Conservation (phyloP, 306 rosid species). For the Pyrus communis region DNA sequence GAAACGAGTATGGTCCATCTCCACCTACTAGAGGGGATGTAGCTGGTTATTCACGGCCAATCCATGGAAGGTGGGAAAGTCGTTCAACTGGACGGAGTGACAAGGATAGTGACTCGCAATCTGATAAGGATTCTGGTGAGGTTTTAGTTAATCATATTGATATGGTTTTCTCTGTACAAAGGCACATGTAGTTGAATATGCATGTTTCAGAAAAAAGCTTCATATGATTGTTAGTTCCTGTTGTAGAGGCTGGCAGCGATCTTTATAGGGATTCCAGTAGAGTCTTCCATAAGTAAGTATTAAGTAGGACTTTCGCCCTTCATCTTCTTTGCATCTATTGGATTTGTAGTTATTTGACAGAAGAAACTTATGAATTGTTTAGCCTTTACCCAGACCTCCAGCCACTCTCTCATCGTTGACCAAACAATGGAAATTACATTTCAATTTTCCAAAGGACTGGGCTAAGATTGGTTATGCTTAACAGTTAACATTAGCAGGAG, state of each 20-base stretch:
- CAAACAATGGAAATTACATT: background rate
- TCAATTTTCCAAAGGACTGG: too few species aligned
- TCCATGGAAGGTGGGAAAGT: conserved; percentile 80
- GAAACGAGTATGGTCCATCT: conserved; percentile 63
- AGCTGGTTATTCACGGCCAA: conserved; percentile 50
- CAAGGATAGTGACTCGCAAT: conserved; percentile 71
- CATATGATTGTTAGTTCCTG: background rate
- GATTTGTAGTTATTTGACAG: background rate
- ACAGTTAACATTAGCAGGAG: background rate
- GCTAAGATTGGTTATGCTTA: background rate
- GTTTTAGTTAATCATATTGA: conserved; percentile 18
- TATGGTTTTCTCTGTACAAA: background rate
- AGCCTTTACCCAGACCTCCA: background rate
- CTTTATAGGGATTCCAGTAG: background rate
- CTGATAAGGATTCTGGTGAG: conserved; percentile 82
- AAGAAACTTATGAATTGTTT: background rate
- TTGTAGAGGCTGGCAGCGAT: background rate
- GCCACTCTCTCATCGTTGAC: background rate
- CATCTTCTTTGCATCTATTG: background rate
- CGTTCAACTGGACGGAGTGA: conserved; percentile 73
- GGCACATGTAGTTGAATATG: background rate
- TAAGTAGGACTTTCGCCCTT: background rate
- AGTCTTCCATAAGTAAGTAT: background rate
- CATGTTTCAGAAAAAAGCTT: background rate
- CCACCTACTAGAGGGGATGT: conserved; percentile 78